phyloP scores from a whole-genome alignment of 495 filamentous ascomycete genomes.

The Podospora comata region DNA sequence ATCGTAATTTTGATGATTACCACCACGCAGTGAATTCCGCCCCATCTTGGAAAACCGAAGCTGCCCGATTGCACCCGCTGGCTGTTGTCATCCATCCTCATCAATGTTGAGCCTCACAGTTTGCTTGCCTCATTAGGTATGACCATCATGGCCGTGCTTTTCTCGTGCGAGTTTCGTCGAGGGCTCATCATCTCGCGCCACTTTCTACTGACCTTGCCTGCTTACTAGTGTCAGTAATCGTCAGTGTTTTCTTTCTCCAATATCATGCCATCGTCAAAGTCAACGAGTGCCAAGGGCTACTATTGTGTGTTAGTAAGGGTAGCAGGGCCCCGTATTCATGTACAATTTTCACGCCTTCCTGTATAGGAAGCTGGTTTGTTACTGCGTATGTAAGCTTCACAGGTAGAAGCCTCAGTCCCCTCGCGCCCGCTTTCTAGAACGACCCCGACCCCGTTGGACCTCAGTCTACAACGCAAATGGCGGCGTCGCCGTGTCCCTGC shows the following conservation, averaged over 20 bases:
- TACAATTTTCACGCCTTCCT: background rate
- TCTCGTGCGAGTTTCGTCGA: too few relatives aligned
- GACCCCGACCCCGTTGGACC: too few relatives aligned
- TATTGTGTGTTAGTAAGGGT: background rate
- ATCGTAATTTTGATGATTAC: background rate
- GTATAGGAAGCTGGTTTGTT: constrained; percentile 5
- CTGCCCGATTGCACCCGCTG: constrained; percentile 8
- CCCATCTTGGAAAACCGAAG: background rate
- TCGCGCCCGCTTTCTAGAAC: too few relatives aligned
- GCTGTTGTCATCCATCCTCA: background rate
- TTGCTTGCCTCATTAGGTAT: background rate
- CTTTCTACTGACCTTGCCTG: background rate
- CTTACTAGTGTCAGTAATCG: too few relatives aligned
- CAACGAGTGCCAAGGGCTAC: background rate
- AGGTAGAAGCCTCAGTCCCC: background rate
- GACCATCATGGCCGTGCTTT: background rate
- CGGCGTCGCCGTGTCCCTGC: too few relatives aligned
- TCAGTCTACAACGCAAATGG: too few relatives aligned
- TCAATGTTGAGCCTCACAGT: background rate
- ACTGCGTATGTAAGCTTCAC: background rate
- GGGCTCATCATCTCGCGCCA: too few relatives aligned
- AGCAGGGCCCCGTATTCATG: background rate
- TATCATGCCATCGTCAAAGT: background rate
- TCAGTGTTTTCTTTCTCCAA: background rate
- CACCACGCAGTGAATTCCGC: constrained; percentile 2